These are phyloP conservation scores for Setaria italica DNA, from an alignment of 202 grass and related monocot genomes.

Conservation along the genomic window DNA sequence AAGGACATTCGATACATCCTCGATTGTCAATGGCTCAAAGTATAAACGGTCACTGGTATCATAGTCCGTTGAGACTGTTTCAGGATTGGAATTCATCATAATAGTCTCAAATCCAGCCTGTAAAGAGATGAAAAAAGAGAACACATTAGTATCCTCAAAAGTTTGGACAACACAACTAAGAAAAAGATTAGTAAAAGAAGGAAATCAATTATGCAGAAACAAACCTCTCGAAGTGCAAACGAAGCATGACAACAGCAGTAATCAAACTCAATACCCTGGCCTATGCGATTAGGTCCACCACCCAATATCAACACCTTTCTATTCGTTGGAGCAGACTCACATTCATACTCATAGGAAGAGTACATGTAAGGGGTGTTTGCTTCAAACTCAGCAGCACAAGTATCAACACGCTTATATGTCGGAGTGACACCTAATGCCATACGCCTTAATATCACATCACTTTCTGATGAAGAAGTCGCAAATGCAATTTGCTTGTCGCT, in stretches of 20 bases:
- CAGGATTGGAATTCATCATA: too few relatives aligned
- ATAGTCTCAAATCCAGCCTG: too few relatives aligned
- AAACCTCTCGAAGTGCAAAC: conserved; percentile 84
- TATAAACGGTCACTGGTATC: too few relatives aligned
- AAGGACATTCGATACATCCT: too few relatives aligned
- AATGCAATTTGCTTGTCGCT: conserved; percentile 93
- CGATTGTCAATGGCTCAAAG: too few relatives aligned
- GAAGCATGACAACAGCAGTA: conserved; percentile 97
- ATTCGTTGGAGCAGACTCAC: conserved; percentile 78
- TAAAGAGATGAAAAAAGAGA: too few relatives aligned
- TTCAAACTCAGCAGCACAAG: conserved; percentile 99
- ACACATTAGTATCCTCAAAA: too few relatives aligned
- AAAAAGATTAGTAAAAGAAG: conserved; percentile 4
- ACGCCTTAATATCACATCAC: conserved; percentile 62
- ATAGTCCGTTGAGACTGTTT: too few relatives aligned
- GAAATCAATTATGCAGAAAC: conserved; percentile 40
- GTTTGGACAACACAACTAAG: too few relatives aligned
- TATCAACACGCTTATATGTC: conserved; percentile 96
- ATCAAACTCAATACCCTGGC: conserved; percentile 98
- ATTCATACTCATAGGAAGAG: conserved; percentile 92
- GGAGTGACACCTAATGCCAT: conserved; percentile 70
- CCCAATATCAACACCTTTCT: conserved; percentile 96
- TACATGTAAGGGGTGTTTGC: conserved; percentile 99
- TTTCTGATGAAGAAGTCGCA: conserved; percentile 75
- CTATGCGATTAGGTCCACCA: conserved; percentile 95